Evolutionary conservation across 208 protist species (phyloP), one percentile per base, ranked within the genome.

Genomic region (Acanthamoeba lenticulata): DNA sequence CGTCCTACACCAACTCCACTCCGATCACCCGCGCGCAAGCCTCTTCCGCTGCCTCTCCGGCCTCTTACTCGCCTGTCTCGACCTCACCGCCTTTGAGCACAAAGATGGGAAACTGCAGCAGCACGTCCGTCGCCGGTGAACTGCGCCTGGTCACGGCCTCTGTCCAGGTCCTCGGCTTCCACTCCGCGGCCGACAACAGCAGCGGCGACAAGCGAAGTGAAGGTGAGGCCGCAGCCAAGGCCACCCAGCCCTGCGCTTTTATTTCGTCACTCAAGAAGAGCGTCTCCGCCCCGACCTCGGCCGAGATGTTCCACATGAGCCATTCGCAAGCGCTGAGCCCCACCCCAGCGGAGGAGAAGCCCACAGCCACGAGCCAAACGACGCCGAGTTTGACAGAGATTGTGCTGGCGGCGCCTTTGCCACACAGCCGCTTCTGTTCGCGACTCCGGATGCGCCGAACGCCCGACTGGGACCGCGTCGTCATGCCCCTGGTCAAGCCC

Each of bases 381-480:
- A n/a, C 36, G 15, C 52, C 11, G 52, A 21, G 19, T 24, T 79
- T 17, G 24, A 52, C 42, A 2, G 77, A 86, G 77, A 86, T 86
- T 36, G 44, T 38, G 7, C 19, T 86, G 21, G 42, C 77, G 6
- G 11, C 77, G 3, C 77, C 77, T 7, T 36, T 86, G 21, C 77
- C 77, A 9, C 77, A 86, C 77, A 86, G 77, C 77, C 40, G 47
- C 19, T 86, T 57, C 77, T 86, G 77, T 36, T 52, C 44, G 77
- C 47, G 44, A n/a, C 47, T 86, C 24, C 40, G 47, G 36, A 86
- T 86, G 77, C 40, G 40, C 1, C 5, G 47, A 1, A 86, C 77
- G 5, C 24, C 77, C n/a, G 77, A 86, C 77, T 86, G 32, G 32
- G 77, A 86, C 24, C 77, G 77, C 77, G 47, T 86, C 24, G 77